Evolutionary conservation across 2,329 filamentous ascomycete genomes (phyloP).

Genomic region (Paecilomyces formosus): DNA sequence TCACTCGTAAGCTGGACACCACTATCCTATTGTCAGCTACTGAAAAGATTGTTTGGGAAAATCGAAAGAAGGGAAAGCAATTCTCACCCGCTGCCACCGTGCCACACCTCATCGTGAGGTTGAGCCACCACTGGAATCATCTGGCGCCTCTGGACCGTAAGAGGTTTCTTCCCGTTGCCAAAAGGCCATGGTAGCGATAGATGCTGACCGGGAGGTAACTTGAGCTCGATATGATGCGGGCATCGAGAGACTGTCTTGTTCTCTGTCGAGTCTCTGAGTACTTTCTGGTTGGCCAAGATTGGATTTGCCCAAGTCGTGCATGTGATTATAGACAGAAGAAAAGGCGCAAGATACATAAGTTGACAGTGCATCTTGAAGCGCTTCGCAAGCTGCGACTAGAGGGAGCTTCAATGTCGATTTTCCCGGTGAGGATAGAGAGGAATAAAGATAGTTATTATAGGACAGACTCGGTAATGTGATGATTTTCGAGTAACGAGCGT

Average conservation of each 20-base stretch:
- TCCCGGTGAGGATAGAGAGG: background rate
- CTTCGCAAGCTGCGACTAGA: background rate
- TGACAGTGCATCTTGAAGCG: background rate
- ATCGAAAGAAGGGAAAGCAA: background rate
- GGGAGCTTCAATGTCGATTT: background rate
- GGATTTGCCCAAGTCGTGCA: background rate
- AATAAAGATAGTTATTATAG: background rate
- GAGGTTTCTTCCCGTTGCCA: background rate
- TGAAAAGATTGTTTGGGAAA: background rate
- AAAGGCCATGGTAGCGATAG: background rate
- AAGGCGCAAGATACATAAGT: background rate
- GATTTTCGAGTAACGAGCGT: background rate
- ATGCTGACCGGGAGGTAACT: background rate
- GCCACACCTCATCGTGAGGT: background rate
- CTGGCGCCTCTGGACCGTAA: slow-evolving; percentile 16
- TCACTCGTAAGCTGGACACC: background rate
- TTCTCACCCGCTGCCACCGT: slow-evolving; percentile 1
- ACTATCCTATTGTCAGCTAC: background rate
- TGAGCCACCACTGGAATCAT: background rate
- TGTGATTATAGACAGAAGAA: background rate
- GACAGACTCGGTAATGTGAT: background rate
- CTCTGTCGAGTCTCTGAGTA: background rate
- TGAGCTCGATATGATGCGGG: background rate
- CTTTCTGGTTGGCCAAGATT: background rate
- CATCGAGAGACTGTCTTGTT: background rate